Percentiles rank a stretch among this genome's conserved stretches.
Conservation (phyloP, 352 stramenopile species). For the Phytophthora palmivora region DNA sequence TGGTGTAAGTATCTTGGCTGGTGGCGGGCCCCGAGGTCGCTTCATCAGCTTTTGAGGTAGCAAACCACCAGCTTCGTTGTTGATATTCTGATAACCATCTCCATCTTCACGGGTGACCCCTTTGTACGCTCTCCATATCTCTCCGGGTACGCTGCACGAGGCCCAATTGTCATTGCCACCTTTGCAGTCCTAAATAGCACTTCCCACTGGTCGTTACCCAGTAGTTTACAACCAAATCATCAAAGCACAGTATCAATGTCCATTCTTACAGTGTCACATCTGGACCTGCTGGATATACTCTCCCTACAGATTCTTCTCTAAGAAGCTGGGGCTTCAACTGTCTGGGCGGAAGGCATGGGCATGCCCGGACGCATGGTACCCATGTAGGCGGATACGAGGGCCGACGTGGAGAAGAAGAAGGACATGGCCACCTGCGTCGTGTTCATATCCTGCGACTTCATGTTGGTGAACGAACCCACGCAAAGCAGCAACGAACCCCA, state of each 20-base stretch:
- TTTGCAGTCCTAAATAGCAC: constrained; percentile 24
- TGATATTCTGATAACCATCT: constrained; percentile 11
- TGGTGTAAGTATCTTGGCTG: constrained; percentile 5
- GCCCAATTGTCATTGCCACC: constrained; percentile 32
- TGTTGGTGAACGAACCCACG: constrained; percentile 68
- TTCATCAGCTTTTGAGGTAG: constrained; percentile 42
- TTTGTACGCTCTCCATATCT: constrained; percentile 24
- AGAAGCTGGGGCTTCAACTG: constrained; percentile 23
- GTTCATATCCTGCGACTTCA: constrained; percentile 64
- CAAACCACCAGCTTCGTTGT: neutral
- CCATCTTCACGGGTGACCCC: constrained; percentile 17
- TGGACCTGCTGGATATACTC: constrained; percentile 4
- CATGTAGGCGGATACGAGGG: constrained; percentile 72
- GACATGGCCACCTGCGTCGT: constrained; percentile 73
- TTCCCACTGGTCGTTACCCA: constrained; percentile 12
- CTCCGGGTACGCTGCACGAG: constrained; percentile 13
- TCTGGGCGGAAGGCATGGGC: constrained; percentile 23
- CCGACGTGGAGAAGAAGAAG: constrained; percentile 79
- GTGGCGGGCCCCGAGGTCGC: constrained; percentile 32
- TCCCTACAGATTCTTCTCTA: constrained; percentile 16
- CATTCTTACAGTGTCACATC: constrained; percentile 31
- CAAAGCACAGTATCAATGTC: constrained; percentile 17
- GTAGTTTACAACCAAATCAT: constrained; percentile 5
- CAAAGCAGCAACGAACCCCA: constrained; percentile 76
- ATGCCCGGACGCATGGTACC: constrained; percentile 42